phyloP scores from a whole-genome alignment of 495 filamentous ascomycete species.

The Cairneyella variabilis region DNA sequence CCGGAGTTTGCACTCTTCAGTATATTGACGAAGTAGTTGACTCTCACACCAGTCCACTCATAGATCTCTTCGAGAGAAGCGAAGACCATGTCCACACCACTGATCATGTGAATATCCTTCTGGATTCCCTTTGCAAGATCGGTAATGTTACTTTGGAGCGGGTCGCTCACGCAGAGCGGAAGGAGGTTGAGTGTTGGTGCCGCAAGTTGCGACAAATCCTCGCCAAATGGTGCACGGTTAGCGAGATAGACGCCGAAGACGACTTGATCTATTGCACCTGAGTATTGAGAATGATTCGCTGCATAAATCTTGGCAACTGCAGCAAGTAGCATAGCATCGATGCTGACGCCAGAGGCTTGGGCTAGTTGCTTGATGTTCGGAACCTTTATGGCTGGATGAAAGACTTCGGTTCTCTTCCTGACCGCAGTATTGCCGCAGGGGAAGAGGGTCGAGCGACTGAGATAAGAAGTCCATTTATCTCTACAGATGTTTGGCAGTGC shows the following conservation, averaged over 20 bases:
- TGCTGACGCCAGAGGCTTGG: constrained; percentile 34
- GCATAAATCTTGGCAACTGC: constrained; percentile 41
- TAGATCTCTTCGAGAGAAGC: constrained; percentile 39
- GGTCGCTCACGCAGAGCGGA: constrained; percentile 38
- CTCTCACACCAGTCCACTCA: constrained; percentile 42
- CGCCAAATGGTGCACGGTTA: constrained; percentile 41
- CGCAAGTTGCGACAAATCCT: constrained; percentile 30
- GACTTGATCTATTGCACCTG: constrained; percentile 29
- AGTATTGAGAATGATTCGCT: constrained; percentile 32
- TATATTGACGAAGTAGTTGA: constrained; percentile 40
- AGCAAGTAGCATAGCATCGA: constrained; percentile 50
- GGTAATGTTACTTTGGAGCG: constrained; percentile 23
- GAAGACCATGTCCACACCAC: constrained; percentile 32
- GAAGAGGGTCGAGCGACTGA: constrained; percentile 25
- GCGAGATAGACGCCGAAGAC: constrained; percentile 53
- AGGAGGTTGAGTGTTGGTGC: constrained; percentile 52
- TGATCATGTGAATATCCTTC: constrained; percentile 39
- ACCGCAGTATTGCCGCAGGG: background rate
- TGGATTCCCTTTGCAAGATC: constrained; percentile 42
- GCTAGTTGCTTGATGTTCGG: constrained; percentile 29
- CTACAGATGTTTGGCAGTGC: constrained; percentile 13
- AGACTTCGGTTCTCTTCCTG: constrained; percentile 35
- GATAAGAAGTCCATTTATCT: constrained; percentile 46
- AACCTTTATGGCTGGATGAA: constrained; percentile 25
- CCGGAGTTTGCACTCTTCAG: constrained; percentile 22